Conservation (phyloP, 2,329 filamentous ascomycete genomes). For the Diaporthe humulicola region DNA sequence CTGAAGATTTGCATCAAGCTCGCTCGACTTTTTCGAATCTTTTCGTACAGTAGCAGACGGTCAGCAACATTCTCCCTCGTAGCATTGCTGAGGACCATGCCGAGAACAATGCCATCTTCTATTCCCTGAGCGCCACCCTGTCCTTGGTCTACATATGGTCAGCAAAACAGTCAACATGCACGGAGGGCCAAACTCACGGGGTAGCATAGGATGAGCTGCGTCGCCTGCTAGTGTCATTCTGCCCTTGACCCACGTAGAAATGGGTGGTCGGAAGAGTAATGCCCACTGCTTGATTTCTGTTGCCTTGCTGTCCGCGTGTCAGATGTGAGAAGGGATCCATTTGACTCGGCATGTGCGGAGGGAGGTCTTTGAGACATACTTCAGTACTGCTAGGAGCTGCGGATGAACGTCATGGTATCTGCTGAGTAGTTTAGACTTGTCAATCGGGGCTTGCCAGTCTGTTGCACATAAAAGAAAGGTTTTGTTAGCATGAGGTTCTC, state of each 20-base stretch:
- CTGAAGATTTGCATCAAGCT: constrained; percentile 51
- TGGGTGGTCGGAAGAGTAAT: constrained; percentile 50
- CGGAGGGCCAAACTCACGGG: not conserved
- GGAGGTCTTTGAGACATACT: not conserved
- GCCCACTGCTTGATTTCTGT: constrained; percentile 52
- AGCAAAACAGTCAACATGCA: not conserved
- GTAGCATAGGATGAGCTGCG: constrained; percentile 44
- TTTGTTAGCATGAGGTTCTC: not conserved
- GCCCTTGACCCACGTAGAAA: constrained; percentile 50
- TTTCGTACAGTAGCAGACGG: constrained; percentile 48
- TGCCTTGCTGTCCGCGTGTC: constrained; percentile 47
- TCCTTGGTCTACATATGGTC: constrained; percentile 51
- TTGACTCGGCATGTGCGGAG: not conserved
- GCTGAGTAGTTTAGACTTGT: not conserved
- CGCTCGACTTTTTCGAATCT: constrained; percentile 47
- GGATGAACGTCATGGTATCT: not conserved
- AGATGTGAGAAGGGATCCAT: not conserved
- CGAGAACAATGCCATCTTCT: constrained; percentile 50
- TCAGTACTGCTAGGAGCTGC: not conserved
- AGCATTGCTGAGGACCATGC: constrained; percentile 46
- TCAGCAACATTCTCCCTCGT: constrained; percentile 40
- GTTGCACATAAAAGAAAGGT: not conserved
- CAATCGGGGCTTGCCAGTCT: constrained; percentile 2
- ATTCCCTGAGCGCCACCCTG: constrained; percentile 52
- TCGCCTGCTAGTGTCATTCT: constrained; percentile 52